These are phyloP conservation scores for Bruguiera sexangula DNA, from an alignment of 345 rosid species.

Conservation along the genomic window DNA sequence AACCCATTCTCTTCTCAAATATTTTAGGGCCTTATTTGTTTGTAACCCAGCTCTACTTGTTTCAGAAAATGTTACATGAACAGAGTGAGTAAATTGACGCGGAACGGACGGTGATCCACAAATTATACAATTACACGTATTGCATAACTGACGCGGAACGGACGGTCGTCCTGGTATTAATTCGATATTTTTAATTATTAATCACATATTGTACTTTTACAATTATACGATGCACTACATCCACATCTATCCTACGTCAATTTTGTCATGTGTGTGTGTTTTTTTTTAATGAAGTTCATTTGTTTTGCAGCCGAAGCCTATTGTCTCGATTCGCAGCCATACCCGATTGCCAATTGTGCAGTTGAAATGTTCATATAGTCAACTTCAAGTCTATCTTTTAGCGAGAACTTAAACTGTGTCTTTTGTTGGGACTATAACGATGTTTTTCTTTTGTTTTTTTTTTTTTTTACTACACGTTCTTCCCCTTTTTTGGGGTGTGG, in stretches of 20 bases:
- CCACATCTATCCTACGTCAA: background rate
- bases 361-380: background rate
- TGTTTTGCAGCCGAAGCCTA: background rate
- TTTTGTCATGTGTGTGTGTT: background rate
- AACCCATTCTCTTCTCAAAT: background rate
- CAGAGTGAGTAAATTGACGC: too few species aligned
- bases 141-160: too few species aligned
- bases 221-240: too few species aligned
- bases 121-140: too few species aligned
- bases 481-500: too few species aligned
- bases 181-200: too few species aligned
- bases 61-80: too few species aligned
- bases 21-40: background rate
- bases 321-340: background rate
- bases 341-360: background rate
- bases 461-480: too few species aligned
- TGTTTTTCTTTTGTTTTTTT: background rate
- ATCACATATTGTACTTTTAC: too few species aligned
- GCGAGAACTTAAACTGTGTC: background rate
- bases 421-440: background rate
- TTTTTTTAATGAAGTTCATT: too few species aligned
- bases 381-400: background rate
- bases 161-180: too few species aligned
- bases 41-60: background rate
- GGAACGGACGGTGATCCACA: too few species aligned